These are phyloP conservation scores for Boletales sp. DNA, from an alignment of 768 basidiomycete genomes.

Conservation along the genomic window DNA sequence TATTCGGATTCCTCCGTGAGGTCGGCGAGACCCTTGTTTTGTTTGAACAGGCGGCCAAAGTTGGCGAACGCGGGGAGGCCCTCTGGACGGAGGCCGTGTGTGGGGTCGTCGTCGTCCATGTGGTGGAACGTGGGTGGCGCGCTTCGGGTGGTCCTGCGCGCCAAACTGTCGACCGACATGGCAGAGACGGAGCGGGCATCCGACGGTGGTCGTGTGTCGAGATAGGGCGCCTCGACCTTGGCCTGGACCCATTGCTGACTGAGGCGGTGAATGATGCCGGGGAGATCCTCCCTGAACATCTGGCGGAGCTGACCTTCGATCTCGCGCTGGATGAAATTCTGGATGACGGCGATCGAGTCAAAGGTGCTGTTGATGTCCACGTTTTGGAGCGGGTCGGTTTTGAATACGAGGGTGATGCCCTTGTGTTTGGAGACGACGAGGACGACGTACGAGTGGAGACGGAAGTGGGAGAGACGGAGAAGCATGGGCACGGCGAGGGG, in stretches of 20 bases:
- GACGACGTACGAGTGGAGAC: slow-evolving; percentile 92
- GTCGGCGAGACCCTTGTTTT: slow-evolving; percentile 70
- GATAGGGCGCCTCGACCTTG: slow-evolving; percentile 90
- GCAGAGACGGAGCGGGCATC: slow-evolving; percentile 41
- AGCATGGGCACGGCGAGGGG: slow-evolving; percentile 98
- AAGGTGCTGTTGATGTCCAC: slow-evolving; percentile 98
- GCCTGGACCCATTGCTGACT: slow-evolving; percentile 96
- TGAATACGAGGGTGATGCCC: slow-evolving; percentile 98
- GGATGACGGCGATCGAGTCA: slow-evolving; percentile 96
- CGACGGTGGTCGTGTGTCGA: slow-evolving; percentile 49
- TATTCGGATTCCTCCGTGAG: slow-evolving; percentile 64
- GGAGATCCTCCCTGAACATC: slow-evolving; percentile 97
- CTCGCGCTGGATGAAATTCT: slow-evolving; percentile 95
- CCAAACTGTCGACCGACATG: slow-evolving; percentile 34
- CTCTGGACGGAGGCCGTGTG: slow-evolving; percentile 92
- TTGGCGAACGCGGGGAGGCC: slow-evolving; percentile 79
- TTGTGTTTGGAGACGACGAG: slow-evolving; percentile 97
- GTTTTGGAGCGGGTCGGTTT: slow-evolving; percentile 96
- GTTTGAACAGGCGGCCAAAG: slow-evolving; percentile 70
- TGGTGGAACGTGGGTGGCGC: slow-evolving; percentile 31
- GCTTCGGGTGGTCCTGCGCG: slow-evolving; percentile 23
- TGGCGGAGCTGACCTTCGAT: slow-evolving; percentile 96
- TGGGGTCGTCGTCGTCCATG: slow-evolving; percentile 90
- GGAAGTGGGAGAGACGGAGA: slow-evolving; percentile 92
- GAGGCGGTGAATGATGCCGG: slow-evolving; percentile 93